These are phyloP conservation scores for Hansenula anomala DNA, from an alignment of 1,139 yeast species.

Conservation along the genomic window DNA sequence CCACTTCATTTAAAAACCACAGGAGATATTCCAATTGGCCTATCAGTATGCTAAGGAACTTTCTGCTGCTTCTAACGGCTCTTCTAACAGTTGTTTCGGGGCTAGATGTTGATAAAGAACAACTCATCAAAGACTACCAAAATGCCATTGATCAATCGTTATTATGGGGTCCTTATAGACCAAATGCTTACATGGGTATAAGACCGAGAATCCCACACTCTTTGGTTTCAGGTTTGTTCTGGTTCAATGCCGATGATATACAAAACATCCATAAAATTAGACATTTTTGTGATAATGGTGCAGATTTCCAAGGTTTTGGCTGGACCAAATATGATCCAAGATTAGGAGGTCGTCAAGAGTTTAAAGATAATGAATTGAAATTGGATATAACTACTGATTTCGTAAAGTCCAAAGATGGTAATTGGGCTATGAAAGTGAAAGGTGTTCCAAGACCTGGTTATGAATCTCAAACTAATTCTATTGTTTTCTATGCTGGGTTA, in stretches of 20 bases:
- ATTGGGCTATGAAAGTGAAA: constrained; percentile 71
- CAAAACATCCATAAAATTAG: constrained; percentile 58
- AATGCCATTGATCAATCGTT: constrained; percentile 38
- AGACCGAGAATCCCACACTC: constrained; percentile 75
- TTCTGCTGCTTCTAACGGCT: neutral
- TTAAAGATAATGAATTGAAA: constrained; percentile 62
- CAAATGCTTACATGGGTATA: constrained; percentile 81
- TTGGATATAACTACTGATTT: constrained; percentile 66
- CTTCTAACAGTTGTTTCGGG: neutral
- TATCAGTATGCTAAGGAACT: neutral
- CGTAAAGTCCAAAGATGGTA: constrained; percentile 68
- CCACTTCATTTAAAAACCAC: no score
- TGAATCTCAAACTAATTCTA: constrained; percentile 49
- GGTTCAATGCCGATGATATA: constrained; percentile 71
- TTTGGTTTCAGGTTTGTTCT: constrained; percentile 76
- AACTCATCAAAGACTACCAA: constrained; percentile 20
- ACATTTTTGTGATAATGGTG: constrained; percentile 75
- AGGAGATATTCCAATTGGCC: neutral
- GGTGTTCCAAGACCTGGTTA: constrained; percentile 55
- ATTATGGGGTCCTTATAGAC: constrained; percentile 91
- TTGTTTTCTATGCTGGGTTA: constrained; percentile 75
- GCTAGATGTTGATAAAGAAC: constrained; percentile 1
- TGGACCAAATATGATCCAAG: constrained; percentile 90
- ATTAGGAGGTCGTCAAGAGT: constrained; percentile 75
- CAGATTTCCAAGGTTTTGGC: constrained; percentile 69